Base-by-base conservation (phyloP, 805 yeast genomes). In the Nakazawaea ernobii region DNA sequence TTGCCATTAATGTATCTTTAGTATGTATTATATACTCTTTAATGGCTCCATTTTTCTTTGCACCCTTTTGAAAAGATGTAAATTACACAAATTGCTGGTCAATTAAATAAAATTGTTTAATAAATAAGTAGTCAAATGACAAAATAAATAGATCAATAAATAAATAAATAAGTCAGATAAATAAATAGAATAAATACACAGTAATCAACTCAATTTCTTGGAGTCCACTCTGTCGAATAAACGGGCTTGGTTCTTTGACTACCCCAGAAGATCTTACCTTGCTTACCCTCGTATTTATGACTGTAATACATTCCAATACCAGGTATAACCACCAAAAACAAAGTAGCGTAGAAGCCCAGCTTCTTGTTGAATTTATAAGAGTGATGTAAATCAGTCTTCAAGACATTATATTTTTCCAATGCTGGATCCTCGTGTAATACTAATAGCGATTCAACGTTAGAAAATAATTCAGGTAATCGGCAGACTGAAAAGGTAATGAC, bases 361-460 rank as follows among this genome's bases (percentile, higher is more conserved):
- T 11, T 36, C 32, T 29, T 42, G 32, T n/a, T 47, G 32, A 47
- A 42, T 33, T 33, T 47, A 27, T 47, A 47, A 10, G 43, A 37
- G 3, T 33, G 15, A 20, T 32, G 33, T 17, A 47, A n/a, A 27
- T 33, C 42, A 11, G 41, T 14, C 14, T 39, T 37, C 26, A 42
- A 42, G 2, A 7, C 8, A 14, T 42, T 38, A 20, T 37, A 42
- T 28, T 38, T 42, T 11, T 47, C 49, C 17, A 37, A 42, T 13
- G 43, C 46, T 38, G 43, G 46, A 27, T 47, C 46, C 15, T 47
- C 42, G 11, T 14, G 46, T 11, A 47, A 24, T 33, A 47, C 49
- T 47, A 14, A 32, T 13, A n/a, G 3, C 33, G 33, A 29, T 13
- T 8, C 10, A 20, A 29, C 6, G 36, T 9, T 27, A 29, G 32